phyloP scores from a whole-genome alignment of 2,329 filamentous ascomycete genomes.

The Colletotrichum cuscutae region DNA sequence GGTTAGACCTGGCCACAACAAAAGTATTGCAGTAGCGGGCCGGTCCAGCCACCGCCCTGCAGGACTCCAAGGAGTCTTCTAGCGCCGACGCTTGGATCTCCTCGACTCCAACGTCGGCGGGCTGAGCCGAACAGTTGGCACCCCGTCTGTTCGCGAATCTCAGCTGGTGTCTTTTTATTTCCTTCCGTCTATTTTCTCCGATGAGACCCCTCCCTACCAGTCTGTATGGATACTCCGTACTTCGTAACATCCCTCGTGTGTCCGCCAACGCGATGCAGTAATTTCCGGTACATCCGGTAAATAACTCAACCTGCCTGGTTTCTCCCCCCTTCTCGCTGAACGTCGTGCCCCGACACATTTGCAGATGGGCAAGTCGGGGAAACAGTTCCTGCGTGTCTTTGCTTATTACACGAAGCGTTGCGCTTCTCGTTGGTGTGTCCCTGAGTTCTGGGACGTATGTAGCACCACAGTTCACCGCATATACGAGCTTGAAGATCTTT shows the following conservation, averaged over 20 bases:
- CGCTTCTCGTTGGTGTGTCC: background rate
- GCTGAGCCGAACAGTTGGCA: slow-evolving; percentile 2
- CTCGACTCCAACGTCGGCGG: background rate
- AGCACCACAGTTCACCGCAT: background rate
- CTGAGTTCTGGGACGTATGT: background rate
- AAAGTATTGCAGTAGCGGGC: background rate
- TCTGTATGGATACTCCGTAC: background rate
- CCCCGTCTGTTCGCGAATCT: background rate
- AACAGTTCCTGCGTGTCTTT: background rate
- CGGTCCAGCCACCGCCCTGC: background rate
- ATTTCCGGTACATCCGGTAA: slow-evolving; percentile 1
- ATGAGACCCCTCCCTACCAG: background rate
- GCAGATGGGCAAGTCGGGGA: background rate
- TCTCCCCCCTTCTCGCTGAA: background rate
- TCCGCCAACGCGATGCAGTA: background rate
- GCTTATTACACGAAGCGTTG: background rate
- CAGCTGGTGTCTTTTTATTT: background rate
- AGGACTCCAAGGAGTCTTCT: background rate
- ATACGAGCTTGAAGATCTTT: background rate
- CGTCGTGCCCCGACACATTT: background rate
- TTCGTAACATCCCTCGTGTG: background rate
- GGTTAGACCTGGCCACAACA: accelerated
- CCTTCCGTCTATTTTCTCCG: background rate
- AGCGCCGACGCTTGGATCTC: background rate
- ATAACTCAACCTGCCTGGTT: background rate